phyloP scores from a whole-genome alignment of 2,329 filamentous ascomycete genomes.

The Aspergillus caelatus region DNA sequence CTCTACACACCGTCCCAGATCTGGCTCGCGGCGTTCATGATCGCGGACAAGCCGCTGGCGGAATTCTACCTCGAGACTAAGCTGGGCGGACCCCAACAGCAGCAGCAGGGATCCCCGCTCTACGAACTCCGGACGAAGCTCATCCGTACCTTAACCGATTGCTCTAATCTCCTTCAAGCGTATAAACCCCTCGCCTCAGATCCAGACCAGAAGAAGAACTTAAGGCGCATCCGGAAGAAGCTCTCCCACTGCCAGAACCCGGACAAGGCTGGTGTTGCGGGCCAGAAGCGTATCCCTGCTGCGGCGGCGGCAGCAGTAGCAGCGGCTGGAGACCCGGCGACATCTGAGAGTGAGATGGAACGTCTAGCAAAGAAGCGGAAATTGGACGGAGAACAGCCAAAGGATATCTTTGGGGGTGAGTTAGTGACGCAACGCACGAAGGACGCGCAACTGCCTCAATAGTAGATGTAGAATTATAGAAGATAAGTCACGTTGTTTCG shows the following conservation, averaged over 20 bases:
- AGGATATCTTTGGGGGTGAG: constrained; percentile 42
- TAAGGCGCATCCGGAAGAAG: constrained; percentile 53
- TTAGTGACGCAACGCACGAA: constrained; percentile 38
- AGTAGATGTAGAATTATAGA: not conserved
- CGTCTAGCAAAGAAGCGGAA: constrained; percentile 45
- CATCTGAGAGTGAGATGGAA: constrained; percentile 40
- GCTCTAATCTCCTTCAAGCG: constrained; percentile 42
- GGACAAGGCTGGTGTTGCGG: constrained; percentile 48
- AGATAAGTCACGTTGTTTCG: not conserved
- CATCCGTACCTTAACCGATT: constrained; percentile 39
- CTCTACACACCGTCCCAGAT: constrained; percentile 94
- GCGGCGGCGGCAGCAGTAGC: constrained; percentile 27
- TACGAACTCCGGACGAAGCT: constrained; percentile 42
- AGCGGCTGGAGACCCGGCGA: constrained; percentile 25
- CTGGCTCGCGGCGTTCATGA: constrained; percentile 77
- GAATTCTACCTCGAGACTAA: constrained; percentile 50
- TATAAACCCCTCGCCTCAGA: constrained; percentile 43
- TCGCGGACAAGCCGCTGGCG: constrained; percentile 64
- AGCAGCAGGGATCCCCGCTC: constrained; percentile 25
- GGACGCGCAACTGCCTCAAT: constrained; percentile 14
- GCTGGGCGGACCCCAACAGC: constrained; percentile 30
- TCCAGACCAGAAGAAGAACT: constrained; percentile 44
- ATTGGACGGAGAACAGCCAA: constrained; percentile 32
- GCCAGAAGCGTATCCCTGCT: constrained; percentile 46
- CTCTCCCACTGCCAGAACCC: constrained; percentile 53